phyloP scores from a whole-genome alignment of 495 filamentous ascomycete species.

The Margaritispora aquatica region DNA sequence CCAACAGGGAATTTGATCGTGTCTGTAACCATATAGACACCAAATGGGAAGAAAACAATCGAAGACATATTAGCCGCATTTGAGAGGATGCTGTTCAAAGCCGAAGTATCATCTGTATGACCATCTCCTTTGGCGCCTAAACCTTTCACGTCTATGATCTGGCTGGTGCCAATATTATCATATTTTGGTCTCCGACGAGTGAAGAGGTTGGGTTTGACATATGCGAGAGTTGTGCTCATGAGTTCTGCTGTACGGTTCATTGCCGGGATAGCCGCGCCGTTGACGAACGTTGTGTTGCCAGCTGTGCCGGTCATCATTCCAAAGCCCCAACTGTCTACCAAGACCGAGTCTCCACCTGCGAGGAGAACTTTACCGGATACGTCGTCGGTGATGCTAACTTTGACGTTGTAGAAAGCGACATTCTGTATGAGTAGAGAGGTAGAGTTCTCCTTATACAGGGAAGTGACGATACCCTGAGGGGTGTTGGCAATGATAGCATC shows the following conservation, averaged over 20 bases:
- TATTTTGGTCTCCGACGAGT: neutral
- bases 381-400: neutral
- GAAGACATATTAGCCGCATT: neutral
- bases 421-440: neutral
- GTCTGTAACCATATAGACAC: neutral
- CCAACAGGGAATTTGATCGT: conserved; percentile 36
- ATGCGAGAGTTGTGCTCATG: neutral
- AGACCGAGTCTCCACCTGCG: neutral
- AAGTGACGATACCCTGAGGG: neutral
- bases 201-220: neutral
- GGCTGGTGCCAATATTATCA: neutral
- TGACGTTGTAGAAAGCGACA: neutral
- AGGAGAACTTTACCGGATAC: neutral
- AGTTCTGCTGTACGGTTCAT: neutral
- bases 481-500: neutral
- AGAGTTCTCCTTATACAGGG: neutral
- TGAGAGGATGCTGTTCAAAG: conserved; percentile 34
- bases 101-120: conserved; percentile 38
- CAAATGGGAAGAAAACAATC: conserved; percentile 32
- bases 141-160: neutral
- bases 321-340: neutral
- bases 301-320: neutral
- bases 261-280: neutral
- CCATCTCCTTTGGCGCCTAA: conserved; percentile 16
- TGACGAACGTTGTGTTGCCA: neutral